Percentiles rank a stretch among this genome's conserved stretches.
phyloP scores from a whole-genome alignment of 352 stramenopile species.

The Globisporangium cystogenes region DNA sequence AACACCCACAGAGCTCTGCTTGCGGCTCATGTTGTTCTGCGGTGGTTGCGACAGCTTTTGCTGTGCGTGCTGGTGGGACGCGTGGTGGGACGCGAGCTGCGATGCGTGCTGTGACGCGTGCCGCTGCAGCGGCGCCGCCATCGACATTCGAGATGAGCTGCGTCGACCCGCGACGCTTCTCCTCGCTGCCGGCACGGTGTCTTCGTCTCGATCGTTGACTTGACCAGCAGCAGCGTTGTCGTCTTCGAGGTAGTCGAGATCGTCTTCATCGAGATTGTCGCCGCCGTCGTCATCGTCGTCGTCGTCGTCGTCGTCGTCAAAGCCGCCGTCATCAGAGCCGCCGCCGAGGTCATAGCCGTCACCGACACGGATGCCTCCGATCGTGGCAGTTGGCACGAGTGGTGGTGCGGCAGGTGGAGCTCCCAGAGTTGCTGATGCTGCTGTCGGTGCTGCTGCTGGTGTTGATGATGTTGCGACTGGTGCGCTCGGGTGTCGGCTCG shows the following conservation, averaged over 20 bases:
- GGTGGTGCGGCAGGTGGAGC: no score
- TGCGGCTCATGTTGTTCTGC: not conserved
- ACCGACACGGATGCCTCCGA: not conserved
- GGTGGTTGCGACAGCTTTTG: not conserved
- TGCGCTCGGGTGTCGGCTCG: no score
- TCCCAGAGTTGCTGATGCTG: no score
- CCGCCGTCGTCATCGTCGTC: not conserved
- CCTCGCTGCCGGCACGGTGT: not conserved
- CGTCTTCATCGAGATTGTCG: not conserved
- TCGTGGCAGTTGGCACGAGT: no score
- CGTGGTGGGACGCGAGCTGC: no score
- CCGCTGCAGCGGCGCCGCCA: not conserved
- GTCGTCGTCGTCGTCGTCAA: not conserved
- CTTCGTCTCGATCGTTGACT: not conserved
- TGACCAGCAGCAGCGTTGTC: not conserved
- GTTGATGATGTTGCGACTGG: no score
- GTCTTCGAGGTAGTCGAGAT: not conserved
- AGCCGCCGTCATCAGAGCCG: not conserved
- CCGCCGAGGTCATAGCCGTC: not conserved
- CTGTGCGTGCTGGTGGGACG: not conserved
- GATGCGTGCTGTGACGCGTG: not conserved
- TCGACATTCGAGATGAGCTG: slow-evolving; percentile 1
- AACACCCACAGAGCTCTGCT: not conserved
- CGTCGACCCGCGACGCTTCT: not conserved
- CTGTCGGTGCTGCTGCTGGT: no score